Percentiles rank a stretch among this genome's conserved stretches.
phyloP scores from a whole-genome alignment of 345 rosid genomes.

The Sisymbrium altissimum region DNA sequence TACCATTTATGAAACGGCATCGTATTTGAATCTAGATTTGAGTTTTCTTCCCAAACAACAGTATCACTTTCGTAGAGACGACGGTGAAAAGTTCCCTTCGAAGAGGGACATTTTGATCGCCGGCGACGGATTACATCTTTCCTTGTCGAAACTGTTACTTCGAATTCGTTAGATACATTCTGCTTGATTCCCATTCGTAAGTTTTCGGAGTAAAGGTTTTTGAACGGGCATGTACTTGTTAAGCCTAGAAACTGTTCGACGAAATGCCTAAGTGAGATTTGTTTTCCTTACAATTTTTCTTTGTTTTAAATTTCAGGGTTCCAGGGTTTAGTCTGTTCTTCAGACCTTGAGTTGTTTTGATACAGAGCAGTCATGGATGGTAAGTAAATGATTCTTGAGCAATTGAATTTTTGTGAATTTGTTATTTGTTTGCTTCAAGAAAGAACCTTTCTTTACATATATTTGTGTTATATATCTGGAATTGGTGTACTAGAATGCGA shows the following conservation, averaged over 20 bases:
- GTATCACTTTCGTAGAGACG: not conserved
- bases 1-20: not conserved
- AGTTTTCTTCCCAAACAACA: not conserved
- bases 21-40: not conserved
- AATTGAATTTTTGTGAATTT: not conserved
- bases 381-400: constrained; percentile 14
- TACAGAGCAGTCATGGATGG: constrained; percentile 35
- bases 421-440: not conserved
- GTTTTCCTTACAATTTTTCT: not conserved
- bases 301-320: constrained; percentile 8
- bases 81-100: not conserved
- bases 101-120: constrained; percentile 38
- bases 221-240: not conserved
- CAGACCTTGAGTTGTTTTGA: not conserved
- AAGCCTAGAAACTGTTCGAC: constrained; percentile 29
- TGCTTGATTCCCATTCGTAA: not conserved
- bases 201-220: not conserved
- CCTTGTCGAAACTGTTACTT: too few species aligned
- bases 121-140: constrained; percentile 62
- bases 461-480: not conserved
- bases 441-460: not conserved
- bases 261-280: constrained; percentile 16
- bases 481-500: not conserved
- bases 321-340: not conserved
- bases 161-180: not conserved